Evolutionary conservation across 2,329 filamentous ascomycete genomes (phyloP).

Genomic region (Ambrosiella xylebori): DNA sequence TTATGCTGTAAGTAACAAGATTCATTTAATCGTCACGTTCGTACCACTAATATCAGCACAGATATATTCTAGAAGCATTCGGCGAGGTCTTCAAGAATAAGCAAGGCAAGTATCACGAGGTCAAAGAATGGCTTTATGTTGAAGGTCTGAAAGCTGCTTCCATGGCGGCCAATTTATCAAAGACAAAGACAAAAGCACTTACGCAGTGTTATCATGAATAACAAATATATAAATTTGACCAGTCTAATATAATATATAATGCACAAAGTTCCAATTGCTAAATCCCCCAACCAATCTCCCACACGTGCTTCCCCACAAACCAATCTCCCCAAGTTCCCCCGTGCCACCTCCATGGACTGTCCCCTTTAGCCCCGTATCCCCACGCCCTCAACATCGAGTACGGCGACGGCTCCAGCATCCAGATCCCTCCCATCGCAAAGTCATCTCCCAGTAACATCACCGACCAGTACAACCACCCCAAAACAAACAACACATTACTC

Average conservation of each 20-base stretch:
- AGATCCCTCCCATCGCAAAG: constrained; percentile 54
- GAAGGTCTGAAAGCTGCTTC: constrained; percentile 22
- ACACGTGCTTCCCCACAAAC: constrained; percentile 47
- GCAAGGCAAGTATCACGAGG: constrained; percentile 48
- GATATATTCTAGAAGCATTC: constrained; percentile 57
- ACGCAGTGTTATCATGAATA: not conserved
- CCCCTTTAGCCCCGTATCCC: constrained; percentile 42
- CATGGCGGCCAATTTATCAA: not conserved
- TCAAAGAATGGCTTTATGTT: constrained; percentile 51
- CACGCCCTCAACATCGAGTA: constrained; percentile 51
- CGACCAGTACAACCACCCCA: constrained; percentile 52
- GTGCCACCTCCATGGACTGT: constrained; percentile 53
- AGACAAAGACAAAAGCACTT: not conserved
- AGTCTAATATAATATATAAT: not conserved
- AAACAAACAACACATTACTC: constrained; percentile 44
- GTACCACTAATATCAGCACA: constrained; percentile 18
- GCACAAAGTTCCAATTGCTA: not conserved
- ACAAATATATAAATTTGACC: no score
- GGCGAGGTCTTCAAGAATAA: constrained; percentile 46
- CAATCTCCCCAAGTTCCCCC: constrained; percentile 33
- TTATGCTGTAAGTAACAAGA: constrained; percentile 10
- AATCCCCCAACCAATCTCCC: constrained; percentile 27
- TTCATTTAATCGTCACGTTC: not conserved
- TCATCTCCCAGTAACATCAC: constrained; percentile 55
- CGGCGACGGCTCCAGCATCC: constrained; percentile 70